Evolutionary conservation across 129 eudicot genomes (phyloP), one percentile per base, ranked within the genome.

Genomic region (Centaurea solstitialis): DNA sequence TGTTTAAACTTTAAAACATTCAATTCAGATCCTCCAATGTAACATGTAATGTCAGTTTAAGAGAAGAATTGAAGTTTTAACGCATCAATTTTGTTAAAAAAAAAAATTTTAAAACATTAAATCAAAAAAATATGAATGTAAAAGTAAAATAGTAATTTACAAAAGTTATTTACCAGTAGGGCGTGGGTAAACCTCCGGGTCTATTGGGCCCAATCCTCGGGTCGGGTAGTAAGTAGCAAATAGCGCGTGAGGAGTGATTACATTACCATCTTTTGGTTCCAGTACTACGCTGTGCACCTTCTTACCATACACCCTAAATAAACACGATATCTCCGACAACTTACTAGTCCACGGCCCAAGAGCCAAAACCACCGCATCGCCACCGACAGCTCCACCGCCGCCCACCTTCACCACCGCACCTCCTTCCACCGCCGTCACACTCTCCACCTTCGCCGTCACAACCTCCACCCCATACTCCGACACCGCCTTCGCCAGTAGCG

Each of bases 271-370:
- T 71, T 65, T 90, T 13, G 93, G 97, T 78, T 92, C 93, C 85
- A 94, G 71, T 15, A 92, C 90, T 26, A 94, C 78, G 47, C 92
- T 90, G 74, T 91, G 98, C 78, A 94, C 98, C 81, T 92, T 92
- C 47, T 87, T 79, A 76, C 97, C 97, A 87, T 84, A 79, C 40
- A 90, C 91, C 83, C 91, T 87, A 69, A 90, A 87, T 13, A 86
- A 26, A 9, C 88, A 83, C 1, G 74, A 72, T 76, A 92, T 18
- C 6, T 87, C 68, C 23, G 75, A 17, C 38, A 94, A 30, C 80
- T 84, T 90, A n/a, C 85, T 82, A 35, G 84, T 88, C 98, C 98
- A 94, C 59, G 98, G 97, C 84, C 98, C 97, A 75, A 90, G 89
- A 3, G 97, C 96, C 84, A 90, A 40, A 68, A 93, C 97, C 72